Base-by-base conservation (phyloP, 2,329 filamentous ascomycete species). In the Beauveria medogensis region DNA sequence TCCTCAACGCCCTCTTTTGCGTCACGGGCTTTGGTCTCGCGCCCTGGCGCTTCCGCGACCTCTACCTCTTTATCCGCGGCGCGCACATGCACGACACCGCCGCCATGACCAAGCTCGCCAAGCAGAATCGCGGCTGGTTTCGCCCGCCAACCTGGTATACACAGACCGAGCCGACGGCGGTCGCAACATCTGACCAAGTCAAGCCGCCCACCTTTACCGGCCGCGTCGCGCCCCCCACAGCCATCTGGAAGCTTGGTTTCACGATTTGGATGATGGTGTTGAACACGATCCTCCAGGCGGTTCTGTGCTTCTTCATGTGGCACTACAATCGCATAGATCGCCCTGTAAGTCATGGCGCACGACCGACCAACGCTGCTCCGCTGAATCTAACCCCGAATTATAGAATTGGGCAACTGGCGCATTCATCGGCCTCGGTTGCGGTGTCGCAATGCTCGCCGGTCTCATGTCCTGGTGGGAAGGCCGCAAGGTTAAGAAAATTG, bases 21-120 rank as follows among this genome's bases (percentile, higher is more conserved):
- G 86, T 95, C 7, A 93, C 91, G 1, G 91, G 87, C 1, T 93
- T 95, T 65, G 91, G 91, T 0, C 80, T 94, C 14, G 87, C 89
- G 1, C 91, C 91, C 0, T 96, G 91, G 91, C 83, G 65, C 34
- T 66, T 66, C 50, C 65, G 65, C 41, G 65, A 66, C 18, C 43
- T 65, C 18, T 66, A 66, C 40, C 48, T 44, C 28, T 69, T 64
- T 44, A 55, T 64, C 22, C 64, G 63, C 2, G 66, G 64, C 51
- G 63, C 53, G 14, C 52, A 65, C 44, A 66, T 66, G 51, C 63
- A 63, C 37, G 28, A 68, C 40, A 53, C 16, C 5, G 28, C n/a
- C 3, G 61, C 67, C 22, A 69, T 70, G 68, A 28, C 40, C 28
- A 59, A 59, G 57, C 57, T 59, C 26, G 57, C 20, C 37, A 10